These are phyloP conservation scores for Aciculoconidium aculeatum DNA, from an alignment of 805 yeast species.

Conservation along the genomic window DNA sequence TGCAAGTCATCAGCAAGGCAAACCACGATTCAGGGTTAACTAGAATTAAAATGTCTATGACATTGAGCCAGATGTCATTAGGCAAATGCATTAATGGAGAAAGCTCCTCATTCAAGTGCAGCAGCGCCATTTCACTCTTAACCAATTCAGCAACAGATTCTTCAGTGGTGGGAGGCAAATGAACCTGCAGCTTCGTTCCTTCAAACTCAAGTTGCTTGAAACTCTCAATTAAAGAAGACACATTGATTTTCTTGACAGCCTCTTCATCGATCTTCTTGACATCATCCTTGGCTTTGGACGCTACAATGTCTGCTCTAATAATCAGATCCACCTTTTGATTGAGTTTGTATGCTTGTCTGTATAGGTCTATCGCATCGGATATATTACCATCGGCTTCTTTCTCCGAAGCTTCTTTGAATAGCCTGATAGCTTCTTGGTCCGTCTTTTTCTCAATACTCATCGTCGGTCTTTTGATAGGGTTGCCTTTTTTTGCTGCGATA, in stretches of 20 bases:
- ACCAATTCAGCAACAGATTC: constrained; percentile 9
- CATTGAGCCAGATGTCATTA: constrained; percentile 49
- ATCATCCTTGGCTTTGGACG: constrained; percentile 28
- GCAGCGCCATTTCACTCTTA: constrained; percentile 18
- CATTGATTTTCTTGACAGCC: constrained; percentile 35
- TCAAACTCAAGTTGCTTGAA: constrained; percentile 26
- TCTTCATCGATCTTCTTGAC: constrained; percentile 29
- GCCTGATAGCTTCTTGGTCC: constrained; percentile 45
- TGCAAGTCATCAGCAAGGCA: constrained; percentile 53
- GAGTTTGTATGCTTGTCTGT: constrained; percentile 64
- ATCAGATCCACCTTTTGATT: constrained; percentile 57
- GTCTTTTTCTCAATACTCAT: too few species aligned
- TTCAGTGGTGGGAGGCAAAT: constrained; percentile 13
- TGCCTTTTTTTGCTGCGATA: too few species aligned
- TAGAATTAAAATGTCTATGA: constrained; percentile 43
- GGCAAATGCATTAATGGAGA: constrained; percentile 39
- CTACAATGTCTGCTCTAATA: constrained; percentile 52
- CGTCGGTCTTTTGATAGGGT: too few species aligned
- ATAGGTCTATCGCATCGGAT: constrained; percentile 74
- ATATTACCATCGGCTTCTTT: constrained; percentile 70
- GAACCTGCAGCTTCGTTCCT: constrained; percentile 27
- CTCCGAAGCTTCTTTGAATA: constrained; percentile 65
- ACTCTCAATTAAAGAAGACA: constrained; percentile 31
- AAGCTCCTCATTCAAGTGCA: constrained; percentile 1
- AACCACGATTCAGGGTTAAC: constrained; percentile 62